Evolutionary conservation across 2,329 filamentous ascomycete genomes (phyloP).

Genomic region (Lomentospora prolificans): DNA sequence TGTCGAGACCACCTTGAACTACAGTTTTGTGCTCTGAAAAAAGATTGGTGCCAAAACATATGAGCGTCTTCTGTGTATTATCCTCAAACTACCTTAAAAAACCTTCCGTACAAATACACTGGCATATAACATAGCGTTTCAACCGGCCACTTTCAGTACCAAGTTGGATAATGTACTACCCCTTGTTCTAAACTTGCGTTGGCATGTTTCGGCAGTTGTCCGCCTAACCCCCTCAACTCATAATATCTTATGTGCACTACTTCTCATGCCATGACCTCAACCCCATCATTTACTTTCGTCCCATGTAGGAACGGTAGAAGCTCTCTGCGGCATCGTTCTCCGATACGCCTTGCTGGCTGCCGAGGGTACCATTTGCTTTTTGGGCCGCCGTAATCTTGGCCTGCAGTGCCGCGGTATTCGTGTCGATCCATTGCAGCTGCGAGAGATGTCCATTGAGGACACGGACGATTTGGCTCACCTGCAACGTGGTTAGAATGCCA

Average conservation of each 20-base stretch:
- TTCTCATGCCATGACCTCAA: neutral
- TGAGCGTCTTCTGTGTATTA: neutral
- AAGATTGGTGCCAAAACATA: neutral
- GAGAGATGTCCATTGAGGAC: constrained; percentile 89
- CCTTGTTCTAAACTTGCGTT: too few species aligned
- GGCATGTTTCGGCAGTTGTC: too few species aligned
- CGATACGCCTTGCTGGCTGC: constrained; percentile 44
- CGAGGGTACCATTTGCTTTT: constrained; percentile 59
- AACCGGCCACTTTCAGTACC: too few species aligned
- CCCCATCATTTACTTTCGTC: constrained; percentile 43
- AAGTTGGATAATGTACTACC: too few species aligned
- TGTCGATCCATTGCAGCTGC: constrained; percentile 89
- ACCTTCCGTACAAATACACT: constrained; percentile 1
- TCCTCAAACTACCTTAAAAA: constrained; percentile 4
- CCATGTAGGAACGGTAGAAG: constrained; percentile 85
- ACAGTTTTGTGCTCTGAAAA: neutral
- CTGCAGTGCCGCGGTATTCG: constrained; percentile 70
- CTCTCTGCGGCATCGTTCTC: constrained; percentile 71
- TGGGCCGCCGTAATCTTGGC: constrained; percentile 75
- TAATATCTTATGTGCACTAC: too few species aligned
- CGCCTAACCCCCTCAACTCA: too few species aligned
- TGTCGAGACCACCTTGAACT: neutral
- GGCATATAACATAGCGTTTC: neutral
- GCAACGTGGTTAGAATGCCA: constrained; percentile 15
- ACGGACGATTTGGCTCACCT: constrained; percentile 91